A percentile compares a stretch with the other conserved stretches of the same genome.
phyloP scores from a whole-genome alignment of 2,329 filamentous ascomycete species.

The Monosporascus sp. region DNA sequence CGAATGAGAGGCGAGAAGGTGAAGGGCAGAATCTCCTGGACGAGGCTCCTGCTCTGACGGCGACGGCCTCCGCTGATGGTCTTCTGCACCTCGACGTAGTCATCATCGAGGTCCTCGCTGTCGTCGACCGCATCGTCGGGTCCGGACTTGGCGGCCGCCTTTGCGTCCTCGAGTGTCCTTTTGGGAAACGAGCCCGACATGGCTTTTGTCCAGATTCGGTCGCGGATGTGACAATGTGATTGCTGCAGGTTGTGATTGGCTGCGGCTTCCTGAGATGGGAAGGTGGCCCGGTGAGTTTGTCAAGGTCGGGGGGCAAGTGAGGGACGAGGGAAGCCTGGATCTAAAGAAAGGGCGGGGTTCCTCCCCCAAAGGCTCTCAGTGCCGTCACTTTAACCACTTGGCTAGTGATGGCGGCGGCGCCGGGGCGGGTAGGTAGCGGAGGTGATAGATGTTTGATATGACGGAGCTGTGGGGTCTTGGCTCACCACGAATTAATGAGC shows the following conservation, averaged over 20 bases:
- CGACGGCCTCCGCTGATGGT: slow-evolving; percentile 35
- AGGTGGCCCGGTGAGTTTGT: not conserved
- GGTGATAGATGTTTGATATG: not conserved
- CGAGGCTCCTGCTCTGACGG: slow-evolving; percentile 21
- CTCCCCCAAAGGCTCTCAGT: not conserved
- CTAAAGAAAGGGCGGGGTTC: too few relatives aligned
- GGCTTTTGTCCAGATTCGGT: not conserved
- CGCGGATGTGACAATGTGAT: not conserved
- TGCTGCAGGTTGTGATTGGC: not conserved
- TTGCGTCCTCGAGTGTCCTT: not conserved
- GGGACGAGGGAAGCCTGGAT: not conserved
- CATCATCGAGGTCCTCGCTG: slow-evolving; percentile 33
- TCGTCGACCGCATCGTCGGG: slow-evolving; percentile 33
- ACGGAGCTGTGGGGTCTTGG: not conserved
- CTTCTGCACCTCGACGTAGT: slow-evolving; percentile 32
- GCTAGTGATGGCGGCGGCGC: not conserved
- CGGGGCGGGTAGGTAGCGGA: not conserved
- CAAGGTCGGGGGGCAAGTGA: not conserved
- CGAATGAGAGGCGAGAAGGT: slow-evolving; percentile 69
- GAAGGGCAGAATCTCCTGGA: slow-evolving; percentile 46
- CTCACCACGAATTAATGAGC: not conserved
- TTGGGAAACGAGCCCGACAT: not conserved
- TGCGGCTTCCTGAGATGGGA: not conserved
- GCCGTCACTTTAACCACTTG: not conserved
- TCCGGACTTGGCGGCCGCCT: not conserved